A percentile compares a stretch with the other conserved stretches of the same genome.
phyloP scores from a whole-genome alignment of 73 alveolate species.

The Tetrahymena elliotti region DNA sequence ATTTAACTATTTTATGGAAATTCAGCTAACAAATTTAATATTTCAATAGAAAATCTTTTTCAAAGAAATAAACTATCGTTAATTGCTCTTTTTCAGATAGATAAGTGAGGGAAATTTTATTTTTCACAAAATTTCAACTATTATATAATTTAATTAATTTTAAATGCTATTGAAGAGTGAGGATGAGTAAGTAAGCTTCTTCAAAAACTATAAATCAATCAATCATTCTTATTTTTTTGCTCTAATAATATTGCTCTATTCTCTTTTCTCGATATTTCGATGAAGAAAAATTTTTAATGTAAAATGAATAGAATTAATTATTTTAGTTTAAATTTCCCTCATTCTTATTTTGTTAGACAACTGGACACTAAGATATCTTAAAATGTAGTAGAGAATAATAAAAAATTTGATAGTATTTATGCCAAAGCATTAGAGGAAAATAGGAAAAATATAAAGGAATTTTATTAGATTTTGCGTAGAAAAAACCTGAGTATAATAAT shows the following conservation, averaged over 20 bases:
- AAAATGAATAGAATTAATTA: too few species aligned
- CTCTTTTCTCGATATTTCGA: too few species aligned
- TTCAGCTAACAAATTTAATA: neutral
- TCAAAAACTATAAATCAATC: too few species aligned
- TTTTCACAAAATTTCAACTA: neutral
- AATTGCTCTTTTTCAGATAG: neutral
- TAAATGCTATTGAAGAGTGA: neutral
- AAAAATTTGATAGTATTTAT: neutral
- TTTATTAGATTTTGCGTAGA: neutral
- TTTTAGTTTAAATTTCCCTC: neutral
- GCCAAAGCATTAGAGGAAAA: neutral
- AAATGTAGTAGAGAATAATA: neutral
- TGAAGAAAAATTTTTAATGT: too few species aligned
- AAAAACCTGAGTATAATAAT: neutral
- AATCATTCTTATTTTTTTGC: too few species aligned
- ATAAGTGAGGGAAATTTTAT: neutral
- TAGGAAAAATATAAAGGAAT: neutral
- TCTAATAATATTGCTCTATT: too few species aligned
- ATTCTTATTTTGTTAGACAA: neutral
- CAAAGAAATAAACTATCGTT: neutral
- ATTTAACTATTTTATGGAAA: neutral
- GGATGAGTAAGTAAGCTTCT: neutral
- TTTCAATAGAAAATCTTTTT: neutral
- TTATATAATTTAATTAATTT: too few species aligned
- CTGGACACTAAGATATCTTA: neutral